phyloP scores from a whole-genome alignment of 2,329 filamentous ascomycete genomes.

The Madurella fahalii region DNA sequence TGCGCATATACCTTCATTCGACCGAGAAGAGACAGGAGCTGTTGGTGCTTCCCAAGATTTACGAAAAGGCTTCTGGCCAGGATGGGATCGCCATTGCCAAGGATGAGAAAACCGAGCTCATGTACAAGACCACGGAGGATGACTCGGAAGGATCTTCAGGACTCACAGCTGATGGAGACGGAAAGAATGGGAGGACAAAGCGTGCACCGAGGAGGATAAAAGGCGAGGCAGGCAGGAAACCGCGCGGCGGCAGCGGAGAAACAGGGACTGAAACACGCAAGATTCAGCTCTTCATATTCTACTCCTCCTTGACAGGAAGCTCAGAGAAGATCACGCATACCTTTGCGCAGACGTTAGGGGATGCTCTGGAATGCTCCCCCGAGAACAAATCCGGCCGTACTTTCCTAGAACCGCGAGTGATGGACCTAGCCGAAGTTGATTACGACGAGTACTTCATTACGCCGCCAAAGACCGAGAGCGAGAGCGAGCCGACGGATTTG shows the following conservation, averaged over 20 bases:
- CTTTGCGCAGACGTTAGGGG: slow-evolving; percentile 54
- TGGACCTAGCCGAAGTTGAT: slow-evolving; percentile 81
- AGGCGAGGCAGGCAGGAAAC: slow-evolving; percentile 37
- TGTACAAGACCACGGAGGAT: slow-evolving; percentile 16
- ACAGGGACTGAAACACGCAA: slow-evolving; percentile 29
- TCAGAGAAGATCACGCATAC: slow-evolving; percentile 70
- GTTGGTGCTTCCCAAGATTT: slow-evolving; percentile 36
- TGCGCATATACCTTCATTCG: slow-evolving; percentile 42
- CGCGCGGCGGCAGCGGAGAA: slow-evolving; percentile 22
- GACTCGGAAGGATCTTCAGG: slow-evolving; percentile 4
- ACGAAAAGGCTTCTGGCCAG: slow-evolving; percentile 17
- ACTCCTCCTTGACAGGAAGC: slow-evolving; percentile 79
- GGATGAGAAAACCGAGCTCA: slow-evolving; percentile 9
- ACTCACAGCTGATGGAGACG: neutral
- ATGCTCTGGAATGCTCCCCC: slow-evolving; percentile 43
- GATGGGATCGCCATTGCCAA: neutral
- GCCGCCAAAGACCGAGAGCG: slow-evolving; percentile 59
- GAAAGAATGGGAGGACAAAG: slow-evolving; percentile 32
- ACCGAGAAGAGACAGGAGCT: slow-evolving; percentile 34
- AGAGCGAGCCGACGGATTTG: slow-evolving; percentile 48
- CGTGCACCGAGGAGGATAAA: slow-evolving; percentile 46
- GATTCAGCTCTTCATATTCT: slow-evolving; percentile 78
- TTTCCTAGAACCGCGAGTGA: slow-evolving; percentile 57
- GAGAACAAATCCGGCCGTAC: slow-evolving; percentile 28
- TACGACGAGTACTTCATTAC: slow-evolving; percentile 89